Percentiles rank a stretch among this genome's conserved stretches.
Evolutionary conservation across 2,329 filamentous ascomycete species (phyloP).

Genomic region (Clarireedia homoeocarpa): DNA sequence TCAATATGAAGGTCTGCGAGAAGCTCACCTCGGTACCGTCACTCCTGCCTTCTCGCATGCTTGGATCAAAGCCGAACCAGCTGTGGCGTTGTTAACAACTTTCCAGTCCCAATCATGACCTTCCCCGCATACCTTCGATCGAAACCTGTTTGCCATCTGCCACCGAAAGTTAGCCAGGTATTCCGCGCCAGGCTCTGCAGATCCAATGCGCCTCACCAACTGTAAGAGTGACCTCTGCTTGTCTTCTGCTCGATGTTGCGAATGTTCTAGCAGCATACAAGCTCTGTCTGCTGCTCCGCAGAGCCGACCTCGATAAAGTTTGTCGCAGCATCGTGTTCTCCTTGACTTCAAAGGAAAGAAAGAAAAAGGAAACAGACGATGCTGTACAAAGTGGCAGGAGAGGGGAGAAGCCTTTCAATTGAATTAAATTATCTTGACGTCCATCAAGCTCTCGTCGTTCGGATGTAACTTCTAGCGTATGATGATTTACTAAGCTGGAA

Average conservation of each 20-base stretch:
- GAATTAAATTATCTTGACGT: slow-evolving; percentile 8
- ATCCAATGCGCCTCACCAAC: slow-evolving; percentile 57
- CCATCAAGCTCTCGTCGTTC: slow-evolving; percentile 11
- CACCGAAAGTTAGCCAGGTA: slow-evolving; percentile 27
- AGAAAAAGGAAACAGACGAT: slow-evolving; percentile 28
- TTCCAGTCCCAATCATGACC: slow-evolving; percentile 15
- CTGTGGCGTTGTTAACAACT: slow-evolving; percentile 45
- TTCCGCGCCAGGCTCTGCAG: slow-evolving; percentile 7
- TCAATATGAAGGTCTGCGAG: slow-evolving; percentile 1
- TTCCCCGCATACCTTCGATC: slow-evolving; percentile 67
- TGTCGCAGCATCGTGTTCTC: slow-evolving; percentile 62
- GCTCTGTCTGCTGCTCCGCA: slow-evolving; percentile 53
- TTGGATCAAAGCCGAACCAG: slow-evolving; percentile 94
- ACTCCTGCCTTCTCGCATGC: slow-evolving; percentile 96
- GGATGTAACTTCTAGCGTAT: slow-evolving; percentile 9
- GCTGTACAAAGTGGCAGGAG: slow-evolving; percentile 10
- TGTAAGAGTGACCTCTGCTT: slow-evolving; percentile 93
- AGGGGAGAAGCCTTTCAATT: slow-evolving; percentile 8
- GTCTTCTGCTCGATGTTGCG: slow-evolving; percentile 68
- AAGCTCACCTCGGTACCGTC: slow-evolving; percentile 70
- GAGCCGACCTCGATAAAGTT: slow-evolving; percentile 59
- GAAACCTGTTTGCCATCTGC: slow-evolving; percentile 96
- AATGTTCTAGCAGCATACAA: slow-evolving; percentile 67
- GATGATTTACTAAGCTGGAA: slow-evolving; percentile 18
- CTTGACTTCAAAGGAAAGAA: slow-evolving; percentile 41